A percentile compares a stretch with the other conserved stretches of the same genome.
Conservation (phyloP, 768 basidiomycete species). For the Guyanaporus albipodus region DNA sequence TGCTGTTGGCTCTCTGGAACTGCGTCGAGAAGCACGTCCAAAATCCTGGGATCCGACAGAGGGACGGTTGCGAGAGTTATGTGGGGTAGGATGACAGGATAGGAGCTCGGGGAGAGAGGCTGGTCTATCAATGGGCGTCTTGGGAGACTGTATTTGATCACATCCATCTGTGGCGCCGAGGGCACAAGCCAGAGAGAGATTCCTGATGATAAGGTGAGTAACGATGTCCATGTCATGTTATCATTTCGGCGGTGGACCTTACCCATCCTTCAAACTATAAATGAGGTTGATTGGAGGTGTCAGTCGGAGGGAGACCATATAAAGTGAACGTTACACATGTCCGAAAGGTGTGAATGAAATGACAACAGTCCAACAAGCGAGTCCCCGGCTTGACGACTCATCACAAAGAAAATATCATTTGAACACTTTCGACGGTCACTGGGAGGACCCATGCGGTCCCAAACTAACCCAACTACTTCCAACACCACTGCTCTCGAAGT, state of each 20-base stretch:
- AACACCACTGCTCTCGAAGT: slow-evolving; percentile 46
- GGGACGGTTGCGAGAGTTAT: slow-evolving; percentile 58
- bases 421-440: slow-evolving; percentile 8
- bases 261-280: slow-evolving; percentile 17
- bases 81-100: slow-evolving; percentile 63
- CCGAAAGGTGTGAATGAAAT: neutral
- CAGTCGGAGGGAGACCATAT: neutral
- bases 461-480: slow-evolving; percentile 73
- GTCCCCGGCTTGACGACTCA: no score
- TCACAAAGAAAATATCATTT: no score
- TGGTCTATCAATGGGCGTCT: slow-evolving; percentile 22
- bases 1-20: slow-evolving; percentile 34
- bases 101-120: slow-evolving; percentile 38
- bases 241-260: slow-evolving; percentile 2
- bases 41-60: slow-evolving; percentile 5
- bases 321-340: neutral
- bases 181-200: slow-evolving; percentile 73
- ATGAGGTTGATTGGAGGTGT: neutral
- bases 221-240: neutral
- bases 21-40: slow-evolving; percentile 34
- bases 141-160: slow-evolving; percentile 48
- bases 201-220: slow-evolving; percentile 34
- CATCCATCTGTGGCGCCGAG: slow-evolving; percentile 36
- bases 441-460: slow-evolving; percentile 21
- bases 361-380: slow-evolving; percentile 1